Evolutionary conservation across 148 eudicot species (phyloP), one percentile per base, ranked within the genome.

Genomic region (Rhododendron vialii): DNA sequence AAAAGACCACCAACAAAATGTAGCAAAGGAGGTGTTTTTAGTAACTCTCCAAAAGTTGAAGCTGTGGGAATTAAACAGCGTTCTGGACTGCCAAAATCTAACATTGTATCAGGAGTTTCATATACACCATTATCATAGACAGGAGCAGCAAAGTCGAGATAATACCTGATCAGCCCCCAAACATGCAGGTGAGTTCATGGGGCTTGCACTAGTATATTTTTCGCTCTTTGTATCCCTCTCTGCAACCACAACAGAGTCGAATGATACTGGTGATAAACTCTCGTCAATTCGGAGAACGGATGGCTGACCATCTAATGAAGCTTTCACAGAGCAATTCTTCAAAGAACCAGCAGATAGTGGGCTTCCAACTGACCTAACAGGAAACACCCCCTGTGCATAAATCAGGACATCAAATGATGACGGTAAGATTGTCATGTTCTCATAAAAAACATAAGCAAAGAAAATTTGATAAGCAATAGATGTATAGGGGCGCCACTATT

Each of bases 181-280:
- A 87, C 93, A 92, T 80, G 90, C 92, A 86, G 93, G 79, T 18
- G 97, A 94, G 57, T 88, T 88, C 26, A 90, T 89, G 84, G 92
- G 91, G 81, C 95, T 93, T 65, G 92, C 84, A 89, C 87, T 92
- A 38, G 92, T 85, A 85, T 90, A 90, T 65, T 91, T 93, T 57
- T 93, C 92, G 69, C 90, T 86, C 89, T 90, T 94, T 57, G 91
- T 78, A 81, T 89, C 91, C 83, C 89, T 89, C 65, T 93, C 95
- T 20, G 91, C 84, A 87, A 90, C 97, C 82, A 89, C 91, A 88
- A 93, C 89, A 38, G 97, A 94, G 89, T 93, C 95, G 86, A 94
- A 88, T 71, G 95, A 93, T 57, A 91, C 92, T 57, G 95, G 94
- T n/a, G 97, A 94, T 82, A 93, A 89, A 89, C 88, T 92, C 87